These are phyloP conservation scores for Epicoccum sorghinum DNA, from an alignment of 2,329 filamentous ascomycete genomes.

Conservation along the genomic window DNA sequence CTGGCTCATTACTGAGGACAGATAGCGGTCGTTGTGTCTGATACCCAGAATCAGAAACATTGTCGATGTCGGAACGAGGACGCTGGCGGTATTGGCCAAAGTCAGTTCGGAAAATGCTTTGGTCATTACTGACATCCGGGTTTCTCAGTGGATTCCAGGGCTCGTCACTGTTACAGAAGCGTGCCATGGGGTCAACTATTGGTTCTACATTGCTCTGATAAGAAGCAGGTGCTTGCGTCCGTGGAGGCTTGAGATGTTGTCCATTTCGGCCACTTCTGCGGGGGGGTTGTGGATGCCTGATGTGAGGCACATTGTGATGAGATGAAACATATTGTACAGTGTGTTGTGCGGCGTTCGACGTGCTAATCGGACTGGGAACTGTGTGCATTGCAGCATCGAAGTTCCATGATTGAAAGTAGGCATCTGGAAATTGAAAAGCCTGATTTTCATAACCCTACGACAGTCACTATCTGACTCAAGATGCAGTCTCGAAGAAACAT, in stretches of 20 bases:
- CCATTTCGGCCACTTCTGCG: neutral
- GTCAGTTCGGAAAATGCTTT: constrained; percentile 15
- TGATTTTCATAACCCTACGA: constrained; percentile 21
- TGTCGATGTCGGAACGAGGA: constrained; percentile 32
- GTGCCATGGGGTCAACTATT: constrained; percentile 16
- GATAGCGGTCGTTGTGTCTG: constrained; percentile 37
- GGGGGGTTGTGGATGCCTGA: neutral
- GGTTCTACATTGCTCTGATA: constrained; percentile 11
- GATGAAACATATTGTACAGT: neutral
- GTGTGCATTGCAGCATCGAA: constrained; percentile 19
- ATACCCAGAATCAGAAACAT: constrained; percentile 44
- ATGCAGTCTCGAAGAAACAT: neutral
- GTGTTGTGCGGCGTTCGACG: neutral
- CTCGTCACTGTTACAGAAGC: constrained; percentile 15
- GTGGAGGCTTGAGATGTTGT: constrained; percentile 22
- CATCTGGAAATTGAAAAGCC: constrained; percentile 15
- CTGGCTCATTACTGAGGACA: constrained; percentile 38
- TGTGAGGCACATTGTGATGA: neutral
- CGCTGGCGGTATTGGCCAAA: constrained; percentile 21
- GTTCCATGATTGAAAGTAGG: constrained; percentile 27
- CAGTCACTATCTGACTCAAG: constrained; percentile 10
- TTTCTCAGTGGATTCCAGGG: constrained; percentile 32
- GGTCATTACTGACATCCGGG: neutral
- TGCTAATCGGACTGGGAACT: constrained; percentile 26
- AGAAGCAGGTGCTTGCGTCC: constrained; percentile 14